A percentile compares a stretch with the other conserved stretches of the same genome.
Conservation (phyloP, 495 filamentous ascomycete species). For the Neurospora sp. region DNA sequence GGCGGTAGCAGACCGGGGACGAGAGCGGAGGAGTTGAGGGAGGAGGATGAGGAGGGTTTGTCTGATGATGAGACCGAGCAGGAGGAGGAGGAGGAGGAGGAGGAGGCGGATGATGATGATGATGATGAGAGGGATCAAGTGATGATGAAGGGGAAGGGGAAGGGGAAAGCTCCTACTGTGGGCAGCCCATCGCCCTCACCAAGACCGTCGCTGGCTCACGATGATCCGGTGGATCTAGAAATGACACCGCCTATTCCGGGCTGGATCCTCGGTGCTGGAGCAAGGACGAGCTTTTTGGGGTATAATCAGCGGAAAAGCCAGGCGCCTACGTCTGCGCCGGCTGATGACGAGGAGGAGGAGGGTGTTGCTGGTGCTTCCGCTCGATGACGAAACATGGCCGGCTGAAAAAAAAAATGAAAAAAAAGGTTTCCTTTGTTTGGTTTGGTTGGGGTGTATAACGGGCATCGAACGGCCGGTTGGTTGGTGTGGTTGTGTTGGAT, state of each 20-base stretch:
- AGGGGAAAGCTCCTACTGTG: neutral
- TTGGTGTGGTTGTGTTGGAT: neutral
- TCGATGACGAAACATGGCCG: neutral
- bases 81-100: neutral
- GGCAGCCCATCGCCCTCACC: neutral
- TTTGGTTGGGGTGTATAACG: neutral
- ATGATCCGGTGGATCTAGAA: neutral
- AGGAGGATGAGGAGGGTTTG: slow-evolving; percentile 17
- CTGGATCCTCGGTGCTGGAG: slow-evolving; percentile 42
- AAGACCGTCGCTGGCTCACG: neutral
- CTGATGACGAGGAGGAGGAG: neutral
- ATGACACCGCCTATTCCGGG: slow-evolving; percentile 52
- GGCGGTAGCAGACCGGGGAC: slow-evolving; percentile 10
- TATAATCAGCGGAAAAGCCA: slow-evolving; percentile 20
- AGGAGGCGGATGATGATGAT: too few relatives aligned
- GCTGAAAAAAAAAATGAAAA: neutral
- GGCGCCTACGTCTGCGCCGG: neutral
- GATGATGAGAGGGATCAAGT: neutral
- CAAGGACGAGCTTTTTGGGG: slow-evolving; percentile 30
- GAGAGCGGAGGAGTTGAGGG: slow-evolving; percentile 18
- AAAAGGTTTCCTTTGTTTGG: neutral
- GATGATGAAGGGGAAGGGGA: neutral
- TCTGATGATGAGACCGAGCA: neutral
- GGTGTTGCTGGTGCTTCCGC: neutral
- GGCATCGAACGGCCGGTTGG: neutral